A percentile compares a stretch with the other conserved stretches of the same genome.
phyloP scores from a whole-genome alignment of 371 early-diverging fungal genomes.

The Apophysomyces ossiformis region DNA sequence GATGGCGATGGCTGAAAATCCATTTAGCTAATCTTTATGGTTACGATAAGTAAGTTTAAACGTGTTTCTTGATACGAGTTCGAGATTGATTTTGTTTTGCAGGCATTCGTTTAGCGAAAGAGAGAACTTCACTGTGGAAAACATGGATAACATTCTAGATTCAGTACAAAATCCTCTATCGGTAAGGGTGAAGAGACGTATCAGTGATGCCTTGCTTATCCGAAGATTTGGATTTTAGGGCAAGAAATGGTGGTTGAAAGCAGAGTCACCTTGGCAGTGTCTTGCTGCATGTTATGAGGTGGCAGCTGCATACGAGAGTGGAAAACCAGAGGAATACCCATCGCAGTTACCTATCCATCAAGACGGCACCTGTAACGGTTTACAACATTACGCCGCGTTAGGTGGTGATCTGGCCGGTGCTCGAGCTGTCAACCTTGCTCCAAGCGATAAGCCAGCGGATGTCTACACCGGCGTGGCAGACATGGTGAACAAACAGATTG shows the following conservation, averaged over 20 bases:
- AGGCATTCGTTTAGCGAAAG: conserved; percentile 86
- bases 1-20: conserved; percentile 94
- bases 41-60: conserved; percentile 75
- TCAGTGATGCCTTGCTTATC: not conserved
- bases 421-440: conserved; percentile 87
- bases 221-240: conserved; percentile 47
- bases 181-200: conserved; percentile 19
- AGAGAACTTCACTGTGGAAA: conserved; percentile 71
- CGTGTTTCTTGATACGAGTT: not conserved
- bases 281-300: conserved; percentile 92
- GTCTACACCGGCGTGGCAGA: conserved; percentile 93
- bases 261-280: conserved; percentile 95
- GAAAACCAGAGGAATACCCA: conserved; percentile 72
- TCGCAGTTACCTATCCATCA: conserved; percentile 93
- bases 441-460: conserved; percentile 90
- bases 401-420: conserved; percentile 96
- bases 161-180: conserved; percentile 82
- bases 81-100: conserved; percentile 5
- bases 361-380: conserved; percentile 98
- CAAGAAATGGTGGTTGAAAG: conserved; percentile 89
- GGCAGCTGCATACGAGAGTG: conserved; percentile 75
- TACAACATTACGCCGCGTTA: conserved; percentile 98
- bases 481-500: conserved; percentile 72
- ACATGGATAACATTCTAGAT: conserved; percentile 79
- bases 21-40: conserved; percentile 96